phyloP scores from a whole-genome alignment of 2,329 filamentous ascomycete species.

The Aspergillus fumigatus region DNA sequence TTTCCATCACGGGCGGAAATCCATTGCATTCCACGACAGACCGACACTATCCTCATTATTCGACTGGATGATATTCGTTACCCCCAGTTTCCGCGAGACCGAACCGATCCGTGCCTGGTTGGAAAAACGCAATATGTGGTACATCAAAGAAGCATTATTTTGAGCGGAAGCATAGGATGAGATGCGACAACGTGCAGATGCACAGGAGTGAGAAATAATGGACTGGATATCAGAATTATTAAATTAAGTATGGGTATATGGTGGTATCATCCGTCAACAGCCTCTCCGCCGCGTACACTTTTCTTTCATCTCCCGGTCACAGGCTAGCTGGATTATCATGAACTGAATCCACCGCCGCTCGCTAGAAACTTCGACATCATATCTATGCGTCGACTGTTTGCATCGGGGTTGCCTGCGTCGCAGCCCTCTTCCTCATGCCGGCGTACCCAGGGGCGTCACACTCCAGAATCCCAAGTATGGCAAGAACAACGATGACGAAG shows the following conservation, averaged over 20 bases:
- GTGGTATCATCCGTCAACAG: not conserved
- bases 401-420: not conserved
- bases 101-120: no score
- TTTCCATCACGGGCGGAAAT: slow-evolving; percentile 12
- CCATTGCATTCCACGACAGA: slow-evolving; percentile 18
- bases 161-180: not conserved
- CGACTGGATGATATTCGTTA: slow-evolving; percentile 21
- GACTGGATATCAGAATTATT: not conserved
- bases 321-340: not conserved
- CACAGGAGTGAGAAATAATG: not conserved
- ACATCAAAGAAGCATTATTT: not conserved
- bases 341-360: not conserved
- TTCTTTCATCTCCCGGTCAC: not conserved
- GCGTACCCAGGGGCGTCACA: slow-evolving; percentile 24
- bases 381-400: not conserved
- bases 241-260: not conserved
- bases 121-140: not conserved
- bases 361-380: not conserved
- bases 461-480: slow-evolving; percentile 22
- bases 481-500: slow-evolving; percentile 23
- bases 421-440: not conserved
- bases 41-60: slow-evolving; percentile 3
- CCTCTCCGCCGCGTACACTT: not conserved
- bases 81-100: slow-evolving; percentile 22
- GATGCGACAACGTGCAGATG: no score